Percentiles rank a stretch among this genome's conserved stretches.
Conservation (phyloP, 2,329 filamentous ascomycete species). For the Ilyonectria robusta region DNA sequence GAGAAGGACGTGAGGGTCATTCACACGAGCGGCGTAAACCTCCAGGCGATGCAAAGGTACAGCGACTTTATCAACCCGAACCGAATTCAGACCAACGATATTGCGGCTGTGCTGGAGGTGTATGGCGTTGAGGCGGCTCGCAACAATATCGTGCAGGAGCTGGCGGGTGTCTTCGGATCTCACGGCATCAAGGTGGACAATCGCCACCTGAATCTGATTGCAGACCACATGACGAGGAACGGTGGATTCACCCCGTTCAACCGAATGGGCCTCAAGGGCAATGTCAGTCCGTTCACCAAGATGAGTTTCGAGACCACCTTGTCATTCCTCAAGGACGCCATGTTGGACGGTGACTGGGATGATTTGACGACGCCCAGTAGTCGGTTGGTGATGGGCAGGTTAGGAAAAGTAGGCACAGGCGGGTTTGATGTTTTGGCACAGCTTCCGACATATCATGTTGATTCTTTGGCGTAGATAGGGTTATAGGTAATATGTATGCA, state of each 20-base stretch:
- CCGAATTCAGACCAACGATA: slow-evolving; percentile 91
- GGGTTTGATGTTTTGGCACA: slow-evolving; percentile 87
- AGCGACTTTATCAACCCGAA: slow-evolving; percentile 89
- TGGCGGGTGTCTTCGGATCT: slow-evolving; percentile 86
- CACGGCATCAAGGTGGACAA: slow-evolving; percentile 95
- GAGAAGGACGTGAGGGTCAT: slow-evolving; percentile 74
- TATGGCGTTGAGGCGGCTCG: slow-evolving; percentile 97
- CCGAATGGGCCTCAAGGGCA: slow-evolving; percentile 87
- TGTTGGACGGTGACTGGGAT: slow-evolving; percentile 91
- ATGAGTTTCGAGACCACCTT: slow-evolving; percentile 99
- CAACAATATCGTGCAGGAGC: slow-evolving; percentile 87
- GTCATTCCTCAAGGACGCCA: slow-evolving; percentile 91
- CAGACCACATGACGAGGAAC: slow-evolving; percentile 96
- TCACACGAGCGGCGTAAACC: slow-evolving; percentile 87
- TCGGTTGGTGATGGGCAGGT: slow-evolving; percentile 87
- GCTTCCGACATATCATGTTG: slow-evolving; percentile 66
- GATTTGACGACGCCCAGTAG: slow-evolving; percentile 88
- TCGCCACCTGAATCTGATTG: slow-evolving; percentile 94
- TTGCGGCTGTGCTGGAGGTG: slow-evolving; percentile 83
- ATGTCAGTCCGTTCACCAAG: slow-evolving; percentile 94
- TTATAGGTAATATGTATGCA: slow-evolving; percentile 32
- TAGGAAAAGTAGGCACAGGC: slow-evolving; percentile 89
- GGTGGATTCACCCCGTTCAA: slow-evolving; percentile 94
- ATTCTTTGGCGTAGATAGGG: slow-evolving; percentile 48
- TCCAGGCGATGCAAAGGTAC: slow-evolving; percentile 91